These are phyloP conservation scores for Lepidium sativum DNA, from an alignment of 345 rosid genomes.

Conservation along the genomic window DNA sequence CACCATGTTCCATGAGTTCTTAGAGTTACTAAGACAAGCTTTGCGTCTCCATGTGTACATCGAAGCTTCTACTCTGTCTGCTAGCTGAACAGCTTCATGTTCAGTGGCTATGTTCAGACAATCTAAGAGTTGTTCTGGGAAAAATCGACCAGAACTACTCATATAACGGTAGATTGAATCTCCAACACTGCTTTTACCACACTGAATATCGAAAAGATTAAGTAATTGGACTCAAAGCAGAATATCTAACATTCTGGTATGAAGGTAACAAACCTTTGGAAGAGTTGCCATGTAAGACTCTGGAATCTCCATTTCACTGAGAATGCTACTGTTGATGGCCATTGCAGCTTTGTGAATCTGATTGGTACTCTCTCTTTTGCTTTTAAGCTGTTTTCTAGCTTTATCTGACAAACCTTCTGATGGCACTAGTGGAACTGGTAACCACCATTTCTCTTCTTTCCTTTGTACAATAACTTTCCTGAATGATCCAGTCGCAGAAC, in stretches of 20 bases:
- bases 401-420: constrained; percentile 66
- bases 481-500: constrained; percentile 52
- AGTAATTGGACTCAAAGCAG: neutral
- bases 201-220: constrained; percentile 35
- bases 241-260: neutral
- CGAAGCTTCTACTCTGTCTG: constrained; percentile 85
- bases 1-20: constrained; percentile 92
- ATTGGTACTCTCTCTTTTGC: constrained; percentile 59
- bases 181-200: constrained; percentile 83
- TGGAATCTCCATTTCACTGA: constrained; percentile 86
- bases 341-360: constrained; percentile 96
- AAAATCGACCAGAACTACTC: constrained; percentile 66
- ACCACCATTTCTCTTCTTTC: constrained; percentile 96
- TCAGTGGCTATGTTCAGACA: constrained; percentile 80
- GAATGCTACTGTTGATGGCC: constrained; percentile 77
- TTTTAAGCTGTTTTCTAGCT: constrained; percentile 57
- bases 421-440: constrained; percentile 84
- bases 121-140: constrained; percentile 71
- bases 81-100: constrained; percentile 76
- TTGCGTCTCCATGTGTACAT: constrained; percentile 80
- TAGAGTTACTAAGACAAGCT: constrained; percentile 50
- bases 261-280: constrained; percentile 53
- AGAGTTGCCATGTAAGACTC: constrained; percentile 68
- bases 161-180: constrained; percentile 76
- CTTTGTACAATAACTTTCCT: constrained; percentile 58